These are phyloP conservation scores for Ophiosphaerella korrae DNA, from an alignment of 2,329 filamentous ascomycete genomes.

Conservation along the genomic window DNA sequence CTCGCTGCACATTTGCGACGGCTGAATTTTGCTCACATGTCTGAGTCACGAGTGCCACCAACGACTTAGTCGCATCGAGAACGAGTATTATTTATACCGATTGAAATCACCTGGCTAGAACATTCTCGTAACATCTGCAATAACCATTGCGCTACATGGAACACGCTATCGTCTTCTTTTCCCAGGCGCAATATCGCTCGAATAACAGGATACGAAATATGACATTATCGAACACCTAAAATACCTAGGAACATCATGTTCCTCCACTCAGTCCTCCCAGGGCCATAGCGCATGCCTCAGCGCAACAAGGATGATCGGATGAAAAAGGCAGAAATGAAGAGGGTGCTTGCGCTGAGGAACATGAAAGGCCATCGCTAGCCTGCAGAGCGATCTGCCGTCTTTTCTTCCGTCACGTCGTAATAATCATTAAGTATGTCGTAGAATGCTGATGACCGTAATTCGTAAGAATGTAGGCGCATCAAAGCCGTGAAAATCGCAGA, in stretches of 20 bases:
- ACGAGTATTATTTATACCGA: too few relatives aligned
- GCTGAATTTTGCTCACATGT: too few relatives aligned
- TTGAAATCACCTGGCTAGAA: too few relatives aligned
- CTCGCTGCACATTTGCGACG: too few relatives aligned
- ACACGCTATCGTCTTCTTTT: not conserved
- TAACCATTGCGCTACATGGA: too few relatives aligned
- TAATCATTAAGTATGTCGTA: constrained; percentile 56
- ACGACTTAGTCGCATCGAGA: too few relatives aligned
- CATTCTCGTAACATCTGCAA: too few relatives aligned
- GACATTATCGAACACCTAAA: not conserved
- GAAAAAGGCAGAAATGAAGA: constrained; percentile 30
- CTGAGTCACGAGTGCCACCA: too few relatives aligned
- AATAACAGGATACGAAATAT: not conserved
- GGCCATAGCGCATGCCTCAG: not conserved
- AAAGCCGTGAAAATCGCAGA: constrained; percentile 30
- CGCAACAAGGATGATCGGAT: constrained; percentile 21
- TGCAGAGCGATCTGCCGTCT: constrained; percentile 52
- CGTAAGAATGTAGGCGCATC: constrained; percentile 44
- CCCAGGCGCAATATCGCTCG: not conserved
- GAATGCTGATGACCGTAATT: constrained; percentile 46
- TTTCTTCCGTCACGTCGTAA: constrained; percentile 59
- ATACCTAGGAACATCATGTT: not conserved
- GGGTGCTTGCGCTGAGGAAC: constrained; percentile 45
- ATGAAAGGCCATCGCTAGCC: constrained; percentile 56
- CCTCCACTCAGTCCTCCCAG: not conserved